These are phyloP conservation scores for Blastocystis sp. DNA, from an alignment of 352 stramenopile genomes.

Conservation along the genomic window DNA sequence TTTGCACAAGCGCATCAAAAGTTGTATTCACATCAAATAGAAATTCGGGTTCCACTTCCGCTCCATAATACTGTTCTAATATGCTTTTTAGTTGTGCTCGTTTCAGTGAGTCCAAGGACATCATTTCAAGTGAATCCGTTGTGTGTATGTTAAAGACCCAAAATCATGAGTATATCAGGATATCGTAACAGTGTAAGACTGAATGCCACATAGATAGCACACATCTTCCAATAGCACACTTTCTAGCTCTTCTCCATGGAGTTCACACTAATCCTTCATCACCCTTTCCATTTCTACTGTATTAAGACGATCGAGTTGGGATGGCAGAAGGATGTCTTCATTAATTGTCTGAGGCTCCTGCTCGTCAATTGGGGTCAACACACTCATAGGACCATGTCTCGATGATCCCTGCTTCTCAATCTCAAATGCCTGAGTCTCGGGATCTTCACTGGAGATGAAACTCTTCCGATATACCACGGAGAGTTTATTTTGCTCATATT, in stretches of 20 bases:
- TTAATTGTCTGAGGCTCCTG: too few species aligned
- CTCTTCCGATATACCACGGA: background rate
- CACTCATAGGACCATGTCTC: background rate
- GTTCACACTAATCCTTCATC: slow-evolving; percentile 58
- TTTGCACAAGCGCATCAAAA: slow-evolving; percentile 18
- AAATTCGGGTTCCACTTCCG: slow-evolving; percentile 18
- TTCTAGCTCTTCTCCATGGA: slow-evolving; percentile 55
- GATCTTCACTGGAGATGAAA: background rate
- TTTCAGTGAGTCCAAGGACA: slow-evolving; percentile 52
- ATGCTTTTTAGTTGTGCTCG: slow-evolving; percentile 51
- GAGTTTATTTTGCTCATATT: background rate
- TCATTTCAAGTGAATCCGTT: slow-evolving; percentile 51
- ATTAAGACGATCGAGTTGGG: slow-evolving; percentile 15
- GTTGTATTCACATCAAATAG: slow-evolving; percentile 61
- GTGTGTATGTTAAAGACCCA: background rate
- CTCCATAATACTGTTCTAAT: slow-evolving; percentile 62
- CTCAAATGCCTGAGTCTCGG: background rate
- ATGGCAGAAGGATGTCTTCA: background rate
- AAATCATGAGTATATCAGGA: background rate
- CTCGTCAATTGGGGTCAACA: background rate
- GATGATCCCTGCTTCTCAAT: background rate
- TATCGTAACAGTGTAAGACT: slow-evolving; percentile 51
- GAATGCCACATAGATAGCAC: slow-evolving; percentile 25
- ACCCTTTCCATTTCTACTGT: too few species aligned
- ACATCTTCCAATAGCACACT: slow-evolving; percentile 49